Base-by-base conservation (phyloP, 805 yeast species). In the Kazachstania martiniae region DNA sequence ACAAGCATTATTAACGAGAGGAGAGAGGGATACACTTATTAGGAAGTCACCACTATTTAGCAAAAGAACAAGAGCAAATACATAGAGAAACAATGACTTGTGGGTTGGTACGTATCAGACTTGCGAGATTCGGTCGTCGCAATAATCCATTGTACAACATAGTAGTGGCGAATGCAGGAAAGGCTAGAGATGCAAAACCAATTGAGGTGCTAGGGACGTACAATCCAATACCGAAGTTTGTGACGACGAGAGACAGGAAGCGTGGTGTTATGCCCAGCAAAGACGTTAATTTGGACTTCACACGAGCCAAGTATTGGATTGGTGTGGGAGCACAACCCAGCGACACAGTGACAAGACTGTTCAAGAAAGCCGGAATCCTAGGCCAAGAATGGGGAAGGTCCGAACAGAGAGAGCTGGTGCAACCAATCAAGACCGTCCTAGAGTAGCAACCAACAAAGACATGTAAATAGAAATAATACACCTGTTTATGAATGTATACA, bases 261-360 rank as follows among this genome's bases (percentile, higher is more conserved):
- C 54, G 53, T 14, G 82, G 80, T 8, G 61, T 63, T 25, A 60
- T 68, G 39, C 82, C 87, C 9, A 66, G 70, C 30, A 89, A 91
- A 55, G 86, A 86, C 44, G 72, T 89, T 25, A 70, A 77, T 43
- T 62, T 91, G 23, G 97, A 91, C 53, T 86, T 91, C 52, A 74
- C 75, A 42, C 74, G 95, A 47, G 74, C 95, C 4, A 85, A 85
- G 56, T 91, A 91, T 59, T 91, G 98, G 98, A 63, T 91, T 22
- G 94, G 95, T 47, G 94, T 85, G 13, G 98, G 98, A 9, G 97
- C 97, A 1, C 94, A 83, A 53, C 94, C 95, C 5, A 75, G 89
- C 16, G 86, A 80, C 27, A 65, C 91, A 3, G 94, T 89, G 9
- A 69, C 74, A 3, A 74, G 74, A 42, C 61, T 91, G 32, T 71